Conservation (phyloP, 331 rosid species). For the Rosa hybrid region DNA sequence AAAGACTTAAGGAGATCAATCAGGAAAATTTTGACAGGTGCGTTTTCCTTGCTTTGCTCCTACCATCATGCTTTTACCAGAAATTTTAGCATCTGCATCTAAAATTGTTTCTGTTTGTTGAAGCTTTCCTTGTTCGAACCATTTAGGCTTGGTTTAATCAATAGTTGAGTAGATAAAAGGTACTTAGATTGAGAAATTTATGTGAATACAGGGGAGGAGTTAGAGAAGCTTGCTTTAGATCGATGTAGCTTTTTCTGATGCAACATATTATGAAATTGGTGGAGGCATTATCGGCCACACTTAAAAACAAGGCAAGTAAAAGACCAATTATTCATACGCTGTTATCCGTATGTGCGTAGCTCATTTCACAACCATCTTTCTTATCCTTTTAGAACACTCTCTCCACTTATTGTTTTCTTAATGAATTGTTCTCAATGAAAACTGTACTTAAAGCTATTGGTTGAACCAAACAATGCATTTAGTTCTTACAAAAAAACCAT, state of each 20-base stretch:
- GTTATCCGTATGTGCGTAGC: no score
- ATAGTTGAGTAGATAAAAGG: not conserved
- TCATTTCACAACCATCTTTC: no score
- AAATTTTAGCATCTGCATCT: not conserved
- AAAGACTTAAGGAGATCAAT: constrained; percentile 72
- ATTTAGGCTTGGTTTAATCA: not conserved
- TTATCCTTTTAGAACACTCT: no score
- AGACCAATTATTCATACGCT: no score
- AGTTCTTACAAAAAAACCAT: no score
- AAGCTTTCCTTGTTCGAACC: not conserved
- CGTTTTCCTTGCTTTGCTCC: constrained; percentile 16
- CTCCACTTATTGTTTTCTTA: no score
- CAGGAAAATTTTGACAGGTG: constrained; percentile 77
- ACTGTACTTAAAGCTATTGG: no score
- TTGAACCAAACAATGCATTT: no score
- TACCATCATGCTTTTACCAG: not conserved
- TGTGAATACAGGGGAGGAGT: constrained; percentile 62
- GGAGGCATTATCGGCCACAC: constrained; percentile 73
- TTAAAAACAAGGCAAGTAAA: no score
- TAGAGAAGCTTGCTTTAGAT: constrained; percentile 73
- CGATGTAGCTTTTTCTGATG: constrained; percentile 71
- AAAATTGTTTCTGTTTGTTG: not conserved
- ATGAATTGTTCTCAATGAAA: no score
- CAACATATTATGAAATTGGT: constrained; percentile 69
- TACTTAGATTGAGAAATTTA: constrained; percentile 10